Evolutionary conservation across 208 protist species (phyloP).

Genomic region (Hexamita inflata): DNA sequence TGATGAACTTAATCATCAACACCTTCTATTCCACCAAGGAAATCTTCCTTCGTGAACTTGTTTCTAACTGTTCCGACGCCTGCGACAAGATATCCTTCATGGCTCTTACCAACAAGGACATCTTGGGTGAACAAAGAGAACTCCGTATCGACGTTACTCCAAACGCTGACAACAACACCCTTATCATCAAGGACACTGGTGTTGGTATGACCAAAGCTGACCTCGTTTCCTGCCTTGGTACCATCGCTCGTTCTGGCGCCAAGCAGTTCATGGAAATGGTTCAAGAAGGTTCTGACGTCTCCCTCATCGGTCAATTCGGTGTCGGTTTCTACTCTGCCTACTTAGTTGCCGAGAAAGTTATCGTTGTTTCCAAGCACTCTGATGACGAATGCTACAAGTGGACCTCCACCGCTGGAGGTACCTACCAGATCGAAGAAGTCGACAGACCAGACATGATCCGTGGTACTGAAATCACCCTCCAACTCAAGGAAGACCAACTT

Average conservation of each 20-base stretch:
- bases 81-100: constrained; percentile 65
- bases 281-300: constrained; percentile 71
- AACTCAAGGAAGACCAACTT: constrained; percentile 88
- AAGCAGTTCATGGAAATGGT: constrained; percentile 94
- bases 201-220: constrained; percentile 97
- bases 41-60: constrained; percentile 94
- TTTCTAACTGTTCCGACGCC: constrained; percentile 89
- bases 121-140: constrained; percentile 68
- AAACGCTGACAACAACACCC: constrained; percentile 76
- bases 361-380: constrained; percentile 86
- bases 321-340: constrained; percentile 99
- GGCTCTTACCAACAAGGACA: constrained; percentile 69
- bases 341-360: constrained; percentile 85
- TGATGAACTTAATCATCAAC: constrained; percentile 96
- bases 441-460: constrained; percentile 67
- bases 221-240: constrained; percentile 91
- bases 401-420: constrained; percentile 82
- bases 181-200: constrained; percentile 85
- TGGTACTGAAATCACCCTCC: constrained; percentile 81
- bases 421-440: constrained; percentile 75
- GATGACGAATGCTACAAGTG: constrained; percentile 87
- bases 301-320: constrained; percentile 98
- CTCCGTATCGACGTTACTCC: constrained; percentile 80
- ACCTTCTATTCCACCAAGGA: constrained; percentile 98
- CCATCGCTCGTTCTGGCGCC: constrained; percentile 94